phyloP scores from a whole-genome alignment of 1,139 yeast genomes.

The Geotrichum siamense region DNA sequence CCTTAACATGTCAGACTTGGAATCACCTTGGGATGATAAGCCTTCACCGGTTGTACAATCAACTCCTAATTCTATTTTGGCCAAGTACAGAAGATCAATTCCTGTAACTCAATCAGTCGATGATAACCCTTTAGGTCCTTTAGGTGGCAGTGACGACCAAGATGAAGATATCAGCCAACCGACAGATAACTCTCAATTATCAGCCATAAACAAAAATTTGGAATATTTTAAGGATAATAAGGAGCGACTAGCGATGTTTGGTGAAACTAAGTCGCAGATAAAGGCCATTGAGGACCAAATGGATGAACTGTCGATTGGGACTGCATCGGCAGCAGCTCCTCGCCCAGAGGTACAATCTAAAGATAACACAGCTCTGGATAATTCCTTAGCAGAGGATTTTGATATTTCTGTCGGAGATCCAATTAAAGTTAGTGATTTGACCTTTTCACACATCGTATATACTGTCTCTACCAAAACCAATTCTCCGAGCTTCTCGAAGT shows the following conservation, averaged over 20 bases:
- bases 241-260: constrained; percentile 18
- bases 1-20: constrained; percentile 4
- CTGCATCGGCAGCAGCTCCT: not conserved
- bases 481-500: constrained; percentile 36
- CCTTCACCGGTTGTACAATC: not conserved
- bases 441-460: constrained; percentile 85
- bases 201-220: constrained; percentile 13
- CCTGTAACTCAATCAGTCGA: constrained; percentile 10
- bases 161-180: constrained; percentile 9
- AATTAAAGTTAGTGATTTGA: constrained; percentile 80
- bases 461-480: constrained; percentile 57
- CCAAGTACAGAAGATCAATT: constrained; percentile 4
- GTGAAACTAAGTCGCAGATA: constrained; percentile 5
- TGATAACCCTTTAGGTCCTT: constrained; percentile 15
- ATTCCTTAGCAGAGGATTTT: constrained; percentile 29
- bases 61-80: not conserved
- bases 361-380: not conserved
- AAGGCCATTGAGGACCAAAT: not conserved
- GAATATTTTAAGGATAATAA: constrained; percentile 17
- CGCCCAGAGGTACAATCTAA: not conserved
- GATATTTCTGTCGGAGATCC: constrained; percentile 85
- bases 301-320: not conserved
- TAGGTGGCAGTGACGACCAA: constrained; percentile 9
- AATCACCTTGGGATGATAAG: constrained; percentile 9
- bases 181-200: not conserved